Conservation (phyloP, 331 rosid species). For the Rosa hybrid region DNA sequence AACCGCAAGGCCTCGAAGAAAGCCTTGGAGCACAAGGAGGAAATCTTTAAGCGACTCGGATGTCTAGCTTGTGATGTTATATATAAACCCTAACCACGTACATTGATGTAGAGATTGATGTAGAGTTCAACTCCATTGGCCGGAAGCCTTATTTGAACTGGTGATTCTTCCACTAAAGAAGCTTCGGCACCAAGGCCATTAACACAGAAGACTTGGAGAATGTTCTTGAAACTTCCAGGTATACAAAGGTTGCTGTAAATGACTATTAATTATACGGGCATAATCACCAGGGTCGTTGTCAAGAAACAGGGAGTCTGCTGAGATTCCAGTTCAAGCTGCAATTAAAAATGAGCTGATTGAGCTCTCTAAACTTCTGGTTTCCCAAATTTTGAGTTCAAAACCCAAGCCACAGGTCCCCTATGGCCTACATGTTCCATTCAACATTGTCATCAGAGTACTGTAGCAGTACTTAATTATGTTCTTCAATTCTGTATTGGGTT, state of each 20-base stretch:
- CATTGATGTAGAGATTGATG: slow-evolving; percentile 87
- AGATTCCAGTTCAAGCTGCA: slow-evolving; percentile 68
- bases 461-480: neutral
- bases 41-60: slow-evolving; percentile 91
- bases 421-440: slow-evolving; percentile 13
- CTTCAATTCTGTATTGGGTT: slow-evolving; percentile 12
- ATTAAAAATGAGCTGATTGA: slow-evolving; percentile 37
- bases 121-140: slow-evolving; percentile 88
- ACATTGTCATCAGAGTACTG: slow-evolving; percentile 16
- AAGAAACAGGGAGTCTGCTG: slow-evolving; percentile 52
- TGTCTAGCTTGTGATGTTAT: slow-evolving; percentile 87
- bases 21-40: slow-evolving; percentile 79
- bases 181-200: slow-evolving; percentile 77
- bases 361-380: slow-evolving; percentile 68
- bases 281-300: slow-evolving; percentile 50
- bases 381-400: slow-evolving; percentile 62
- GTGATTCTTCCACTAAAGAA: slow-evolving; percentile 89
- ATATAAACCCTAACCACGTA: slow-evolving; percentile 74
- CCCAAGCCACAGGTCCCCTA: neutral
- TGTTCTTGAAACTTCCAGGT: slow-evolving; percentile 61
- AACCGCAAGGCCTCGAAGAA: slow-evolving; percentile 85
- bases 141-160: slow-evolving; percentile 79
- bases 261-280: slow-evolving; percentile 53
- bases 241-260: slow-evolving; percentile 79
- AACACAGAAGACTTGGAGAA: slow-evolving; percentile 71